These are phyloP conservation scores for Coemansia sp. DNA, from an alignment of 192 early-diverging fungal genomes.

Conservation along the genomic window DNA sequence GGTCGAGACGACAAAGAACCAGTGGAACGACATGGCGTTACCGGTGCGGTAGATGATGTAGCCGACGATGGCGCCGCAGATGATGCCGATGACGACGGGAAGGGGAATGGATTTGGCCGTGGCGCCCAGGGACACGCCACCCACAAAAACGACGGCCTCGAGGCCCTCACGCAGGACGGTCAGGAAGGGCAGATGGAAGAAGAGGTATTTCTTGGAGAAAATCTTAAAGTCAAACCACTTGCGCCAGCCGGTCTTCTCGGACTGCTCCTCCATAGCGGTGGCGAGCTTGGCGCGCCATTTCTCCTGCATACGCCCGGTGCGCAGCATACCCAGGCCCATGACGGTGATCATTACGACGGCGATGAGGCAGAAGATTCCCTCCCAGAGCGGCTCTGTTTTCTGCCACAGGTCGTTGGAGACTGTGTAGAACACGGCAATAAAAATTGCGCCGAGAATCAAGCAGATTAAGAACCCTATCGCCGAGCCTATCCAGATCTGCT, in stretches of 20 bases:
- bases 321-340: slow-evolving; percentile 81
- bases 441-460: slow-evolving; percentile 65
- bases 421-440: slow-evolving; percentile 77
- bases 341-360: slow-evolving; percentile 71
- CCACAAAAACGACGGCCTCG: slow-evolving; percentile 88
- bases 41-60: slow-evolving; percentile 72
- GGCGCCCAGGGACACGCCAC: slow-evolving; percentile 70
- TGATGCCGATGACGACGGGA: slow-evolving; percentile 67
- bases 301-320: slow-evolving; percentile 65
- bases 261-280: slow-evolving; percentile 44
- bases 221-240: slow-evolving; percentile 29
- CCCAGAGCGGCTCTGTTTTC: slow-evolving; percentile 73
- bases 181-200: slow-evolving; percentile 81
- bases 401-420: slow-evolving; percentile 53
- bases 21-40: slow-evolving; percentile 62
- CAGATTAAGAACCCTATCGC: slow-evolving; percentile 62
- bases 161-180: slow-evolving; percentile 85
- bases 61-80: slow-evolving; percentile 67
- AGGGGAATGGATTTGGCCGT: slow-evolving; percentile 72
- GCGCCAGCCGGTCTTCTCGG: slow-evolving; percentile 32
- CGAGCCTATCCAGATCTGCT: slow-evolving; percentile 78
- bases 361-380: slow-evolving; percentile 78
- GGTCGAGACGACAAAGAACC: slow-evolving; percentile 76
- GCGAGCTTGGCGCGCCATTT: slow-evolving; percentile 72
- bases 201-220: slow-evolving; percentile 58